Evolutionary conservation across 441 rosid species (phyloP).

Genomic region (Brassica hybrid): DNA sequence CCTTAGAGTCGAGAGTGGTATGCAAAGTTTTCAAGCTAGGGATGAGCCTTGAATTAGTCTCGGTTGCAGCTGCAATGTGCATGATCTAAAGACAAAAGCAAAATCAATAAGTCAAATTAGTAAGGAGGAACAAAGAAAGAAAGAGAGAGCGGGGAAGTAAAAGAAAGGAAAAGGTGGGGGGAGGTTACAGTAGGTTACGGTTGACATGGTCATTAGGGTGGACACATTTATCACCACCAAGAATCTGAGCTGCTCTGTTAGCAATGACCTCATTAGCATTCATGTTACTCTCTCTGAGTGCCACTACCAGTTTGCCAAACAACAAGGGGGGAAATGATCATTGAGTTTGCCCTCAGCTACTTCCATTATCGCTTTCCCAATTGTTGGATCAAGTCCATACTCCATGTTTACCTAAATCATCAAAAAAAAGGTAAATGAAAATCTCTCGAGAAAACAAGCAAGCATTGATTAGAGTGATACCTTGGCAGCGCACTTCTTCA

Average conservation of each 20-base stretch:
- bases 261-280: slow-evolving; percentile 97
- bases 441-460: too few species aligned
- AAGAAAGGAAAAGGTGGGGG: not conserved
- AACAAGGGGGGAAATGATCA: slow-evolving; percentile 93
- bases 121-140: not conserved
- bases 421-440: too few species aligned
- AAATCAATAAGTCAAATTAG: slow-evolving; percentile 1
- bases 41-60: slow-evolving; percentile 78
- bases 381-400: slow-evolving; percentile 84
- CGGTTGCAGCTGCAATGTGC: slow-evolving; percentile 95
- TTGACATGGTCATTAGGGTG: slow-evolving; percentile 99
- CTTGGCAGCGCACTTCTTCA: slow-evolving; percentile 95
- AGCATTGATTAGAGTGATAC: slow-evolving; percentile 37
- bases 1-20: slow-evolving; percentile 71
- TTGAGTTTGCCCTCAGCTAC: slow-evolving; percentile 89
- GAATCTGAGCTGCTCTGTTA: slow-evolving; percentile 96
- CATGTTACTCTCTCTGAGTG: slow-evolving; percentile 98
- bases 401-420: slow-evolving; percentile 78
- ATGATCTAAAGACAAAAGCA: slow-evolving; percentile 59
- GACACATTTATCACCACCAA: slow-evolving; percentile 89
- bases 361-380: slow-evolving; percentile 90
- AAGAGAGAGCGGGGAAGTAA: not conserved
- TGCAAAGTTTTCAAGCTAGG: slow-evolving; percentile 77
- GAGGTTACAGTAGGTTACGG: too few species aligned
- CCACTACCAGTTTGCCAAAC: slow-evolving; percentile 99